A percentile compares a stretch with the other conserved stretches of the same genome.
Evolutionary conservation across 495 filamentous ascomycete species (phyloP).

Genomic region (Daldinia childiae): DNA sequence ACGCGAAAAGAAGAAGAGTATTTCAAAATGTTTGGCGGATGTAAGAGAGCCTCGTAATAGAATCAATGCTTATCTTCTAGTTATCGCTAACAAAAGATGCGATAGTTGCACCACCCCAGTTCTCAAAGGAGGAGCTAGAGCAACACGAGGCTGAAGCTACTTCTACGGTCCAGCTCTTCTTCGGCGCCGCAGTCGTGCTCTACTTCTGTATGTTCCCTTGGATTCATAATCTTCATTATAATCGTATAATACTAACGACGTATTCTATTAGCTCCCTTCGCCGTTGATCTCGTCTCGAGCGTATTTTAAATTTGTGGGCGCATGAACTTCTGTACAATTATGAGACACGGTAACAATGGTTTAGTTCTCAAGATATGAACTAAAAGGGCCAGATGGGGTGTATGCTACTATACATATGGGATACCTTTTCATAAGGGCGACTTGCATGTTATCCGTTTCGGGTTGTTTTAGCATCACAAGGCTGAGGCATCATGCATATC

Average conservation of each 20-base stretch:
- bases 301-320: conserved; percentile 65
- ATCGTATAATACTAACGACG: conserved; percentile 6
- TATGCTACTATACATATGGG: not conserved
- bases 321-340: conserved; percentile 11
- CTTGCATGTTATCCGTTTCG: not conserved
- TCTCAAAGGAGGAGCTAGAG: conserved; percentile 63
- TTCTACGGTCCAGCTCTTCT: conserved; percentile 69
- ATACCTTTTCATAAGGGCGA: conserved; percentile 1
- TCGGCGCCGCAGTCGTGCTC: conserved; percentile 71
- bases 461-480: conserved; percentile 6
- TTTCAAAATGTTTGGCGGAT: conserved; percentile 58
- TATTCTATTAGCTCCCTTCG: conserved; percentile 73
- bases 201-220: conserved; percentile 77
- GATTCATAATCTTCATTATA: not conserved
- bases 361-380: not conserved
- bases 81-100: conserved; percentile 25
- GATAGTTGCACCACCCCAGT: conserved; percentile 60
- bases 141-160: conserved; percentile 75
- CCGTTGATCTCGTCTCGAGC: conserved; percentile 78
- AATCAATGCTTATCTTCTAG: not conserved
- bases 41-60: conserved; percentile 40
- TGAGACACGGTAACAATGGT: not conserved
- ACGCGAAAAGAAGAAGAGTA: not conserved
- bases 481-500: conserved; percentile 5
- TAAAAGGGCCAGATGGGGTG: not conserved